Evolutionary conservation across 768 basidiomycete species (phyloP).

Genomic region (Hydnomerulius pinastri): DNA sequence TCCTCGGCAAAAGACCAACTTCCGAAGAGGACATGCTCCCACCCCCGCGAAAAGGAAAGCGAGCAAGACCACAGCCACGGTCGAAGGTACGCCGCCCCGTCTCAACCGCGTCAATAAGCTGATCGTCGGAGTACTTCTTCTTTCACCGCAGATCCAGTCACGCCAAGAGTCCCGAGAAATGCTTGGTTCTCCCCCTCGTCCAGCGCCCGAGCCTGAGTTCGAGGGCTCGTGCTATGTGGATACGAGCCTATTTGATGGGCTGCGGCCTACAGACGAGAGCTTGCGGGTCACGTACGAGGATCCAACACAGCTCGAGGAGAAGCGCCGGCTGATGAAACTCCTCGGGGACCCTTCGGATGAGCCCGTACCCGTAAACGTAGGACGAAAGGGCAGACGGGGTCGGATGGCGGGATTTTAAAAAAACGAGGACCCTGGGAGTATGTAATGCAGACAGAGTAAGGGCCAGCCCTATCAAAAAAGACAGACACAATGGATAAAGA

Average conservation of each 20-base stretch:
- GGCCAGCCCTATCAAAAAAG: too few relatives aligned
- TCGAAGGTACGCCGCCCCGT: constrained; percentile 32
- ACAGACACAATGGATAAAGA: too few relatives aligned
- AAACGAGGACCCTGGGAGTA: too few relatives aligned
- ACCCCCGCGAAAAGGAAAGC: constrained; percentile 32
- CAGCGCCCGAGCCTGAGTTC: constrained; percentile 4
- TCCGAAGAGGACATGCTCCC: constrained; percentile 40
- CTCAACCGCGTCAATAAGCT: neutral
- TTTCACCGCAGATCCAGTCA: constrained; percentile 34
- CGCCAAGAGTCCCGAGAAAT: constrained; percentile 40
- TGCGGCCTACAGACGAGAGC: constrained; percentile 41
- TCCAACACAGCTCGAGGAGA: constrained; percentile 61
- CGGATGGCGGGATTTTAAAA: constrained; percentile 32
- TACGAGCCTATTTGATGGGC: constrained; percentile 29
- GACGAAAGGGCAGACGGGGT: constrained; percentile 19
- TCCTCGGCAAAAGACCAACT: constrained; percentile 67
- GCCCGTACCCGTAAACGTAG: constrained; percentile 7
- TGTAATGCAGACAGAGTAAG: too few relatives aligned
- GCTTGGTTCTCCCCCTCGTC: constrained; percentile 11
- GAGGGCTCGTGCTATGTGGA: constrained; percentile 30
- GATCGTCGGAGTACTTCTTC: neutral
- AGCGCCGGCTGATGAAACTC: constrained; percentile 56
- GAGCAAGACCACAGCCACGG: constrained; percentile 38
- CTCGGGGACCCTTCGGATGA: constrained; percentile 32
- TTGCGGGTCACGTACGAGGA: constrained; percentile 69